These are phyloP conservation scores for Chlorophyllum brunneum DNA, from an alignment of 768 basidiomycete genomes.

Conservation along the genomic window DNA sequence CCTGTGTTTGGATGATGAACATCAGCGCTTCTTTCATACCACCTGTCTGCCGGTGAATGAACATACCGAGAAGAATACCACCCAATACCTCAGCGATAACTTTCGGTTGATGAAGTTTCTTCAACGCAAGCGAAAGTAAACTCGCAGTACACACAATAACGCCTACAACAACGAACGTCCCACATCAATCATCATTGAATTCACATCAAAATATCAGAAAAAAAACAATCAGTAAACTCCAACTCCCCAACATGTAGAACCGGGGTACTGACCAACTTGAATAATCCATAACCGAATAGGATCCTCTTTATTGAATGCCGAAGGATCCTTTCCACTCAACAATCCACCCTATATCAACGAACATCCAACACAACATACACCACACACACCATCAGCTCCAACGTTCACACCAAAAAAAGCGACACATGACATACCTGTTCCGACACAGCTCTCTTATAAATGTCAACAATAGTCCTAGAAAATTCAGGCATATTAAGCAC, in stretches of 20 bases:
- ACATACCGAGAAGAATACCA: constrained; percentile 78
- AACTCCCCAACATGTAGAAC: too few relatives aligned
- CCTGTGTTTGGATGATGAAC: constrained; percentile 19
- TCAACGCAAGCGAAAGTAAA: constrained; percentile 64
- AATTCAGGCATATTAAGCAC: constrained; percentile 41
- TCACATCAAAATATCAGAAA: too few relatives aligned
- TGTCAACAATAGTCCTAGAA: constrained; percentile 30
- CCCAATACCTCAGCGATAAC: constrained; percentile 84
- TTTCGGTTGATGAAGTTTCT: constrained; percentile 80
- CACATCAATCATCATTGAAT: constrained; percentile 1
- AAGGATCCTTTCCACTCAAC: constrained; percentile 71
- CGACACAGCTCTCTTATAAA: constrained; percentile 34
- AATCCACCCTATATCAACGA: constrained; percentile 56
- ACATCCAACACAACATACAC: background rate
- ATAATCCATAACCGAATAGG: constrained; percentile 77
- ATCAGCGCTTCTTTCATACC: background rate
- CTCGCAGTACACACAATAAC: constrained; percentile 83
- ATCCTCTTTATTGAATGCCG: constrained; percentile 57
- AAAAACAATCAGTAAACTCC: too few relatives aligned
- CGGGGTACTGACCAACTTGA: constrained; percentile 57
- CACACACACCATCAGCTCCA: background rate
- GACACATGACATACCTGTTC: constrained; percentile 34
- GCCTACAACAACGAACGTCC: constrained; percentile 34
- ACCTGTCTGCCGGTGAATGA: background rate
- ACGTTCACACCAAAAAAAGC: background rate